These are phyloP conservation scores for Collariella sp. DNA, from an alignment of 495 filamentous ascomycete genomes.

Conservation along the genomic window DNA sequence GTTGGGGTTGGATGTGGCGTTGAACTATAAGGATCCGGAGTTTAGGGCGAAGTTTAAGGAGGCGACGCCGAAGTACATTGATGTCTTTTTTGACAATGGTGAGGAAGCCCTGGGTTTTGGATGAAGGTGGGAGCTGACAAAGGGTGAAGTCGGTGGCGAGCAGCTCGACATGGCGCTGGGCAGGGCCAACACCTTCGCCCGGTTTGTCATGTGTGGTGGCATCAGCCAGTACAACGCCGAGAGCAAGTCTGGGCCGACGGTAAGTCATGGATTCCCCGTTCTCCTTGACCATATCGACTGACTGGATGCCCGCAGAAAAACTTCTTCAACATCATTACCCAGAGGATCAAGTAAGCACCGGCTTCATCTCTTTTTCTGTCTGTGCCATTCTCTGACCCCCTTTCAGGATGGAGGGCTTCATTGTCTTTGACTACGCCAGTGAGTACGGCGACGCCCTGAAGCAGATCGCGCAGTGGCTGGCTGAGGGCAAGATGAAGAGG, in stretches of 20 bases:
- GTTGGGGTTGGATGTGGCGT: conserved; percentile 53
- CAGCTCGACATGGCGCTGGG: conserved; percentile 54
- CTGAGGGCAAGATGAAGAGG: conserved; percentile 47
- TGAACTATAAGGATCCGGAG: conserved; percentile 55
- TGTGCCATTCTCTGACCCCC: neutral
- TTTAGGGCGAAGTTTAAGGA: conserved; percentile 50
- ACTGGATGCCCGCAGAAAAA: too few species aligned
- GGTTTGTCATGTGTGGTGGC: conserved; percentile 54
- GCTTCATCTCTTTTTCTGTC: neutral
- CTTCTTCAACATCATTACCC: conserved; percentile 27
- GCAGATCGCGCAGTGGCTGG: conserved; percentile 44
- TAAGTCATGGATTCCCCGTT: neutral
- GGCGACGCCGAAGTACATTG: conserved; percentile 53
- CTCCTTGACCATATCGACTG: too few species aligned
- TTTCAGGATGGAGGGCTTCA: conserved; percentile 51
- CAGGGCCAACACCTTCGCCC: conserved; percentile 45
- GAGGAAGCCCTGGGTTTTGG: neutral
- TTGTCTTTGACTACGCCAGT: conserved; percentile 45
- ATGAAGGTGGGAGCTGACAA: neutral
- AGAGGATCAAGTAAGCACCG: conserved; percentile 25
- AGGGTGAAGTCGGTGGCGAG: conserved; percentile 47
- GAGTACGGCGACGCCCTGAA: conserved; percentile 34
- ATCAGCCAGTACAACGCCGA: conserved; percentile 38
- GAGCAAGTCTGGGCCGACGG: conserved; percentile 23
- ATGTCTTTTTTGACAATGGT: conserved; percentile 62